Conservation (phyloP, 1,284 basidiomycete genomes). For the Athelia sp. region DNA sequence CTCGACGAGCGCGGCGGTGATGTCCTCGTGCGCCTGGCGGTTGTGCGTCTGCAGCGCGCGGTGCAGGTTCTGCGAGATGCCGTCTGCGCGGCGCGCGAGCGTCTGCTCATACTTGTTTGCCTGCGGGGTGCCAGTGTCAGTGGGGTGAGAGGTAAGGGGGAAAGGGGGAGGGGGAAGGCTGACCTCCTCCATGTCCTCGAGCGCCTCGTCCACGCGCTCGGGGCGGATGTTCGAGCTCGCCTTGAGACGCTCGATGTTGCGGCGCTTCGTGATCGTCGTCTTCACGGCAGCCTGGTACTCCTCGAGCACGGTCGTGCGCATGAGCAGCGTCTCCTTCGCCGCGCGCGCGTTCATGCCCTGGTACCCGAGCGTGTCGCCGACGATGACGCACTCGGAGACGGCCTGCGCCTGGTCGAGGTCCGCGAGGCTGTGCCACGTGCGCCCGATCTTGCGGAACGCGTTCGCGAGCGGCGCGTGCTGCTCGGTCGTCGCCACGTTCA, state of each 20-base stretch:
- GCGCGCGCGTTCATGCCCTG: constrained; percentile 92
- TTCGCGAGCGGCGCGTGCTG: constrained; percentile 75
- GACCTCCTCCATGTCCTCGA: constrained; percentile 93
- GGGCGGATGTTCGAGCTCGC: constrained; percentile 83
- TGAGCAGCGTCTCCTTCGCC: constrained; percentile 86
- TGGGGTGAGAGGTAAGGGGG: too few species aligned
- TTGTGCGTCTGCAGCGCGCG: constrained; percentile 80
- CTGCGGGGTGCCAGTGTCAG: constrained; percentile 32
- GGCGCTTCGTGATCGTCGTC: constrained; percentile 83
- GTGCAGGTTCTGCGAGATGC: constrained; percentile 89
- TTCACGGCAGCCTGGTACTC: constrained; percentile 91
- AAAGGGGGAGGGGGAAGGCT: too few species aligned
- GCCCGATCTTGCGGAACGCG: constrained; percentile 78
- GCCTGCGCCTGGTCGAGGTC: constrained; percentile 84
- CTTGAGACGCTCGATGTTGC: constrained; percentile 87
- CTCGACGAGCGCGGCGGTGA: constrained; percentile 83
- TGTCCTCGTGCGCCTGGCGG: constrained; percentile 81
- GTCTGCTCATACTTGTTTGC: constrained; percentile 84
- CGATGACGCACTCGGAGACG: constrained; percentile 86
- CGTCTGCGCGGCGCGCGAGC: constrained; percentile 75
- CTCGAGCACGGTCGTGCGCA: constrained; percentile 84
- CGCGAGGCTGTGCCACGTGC: constrained; percentile 79
- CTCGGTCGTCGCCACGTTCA: constrained; percentile 86
- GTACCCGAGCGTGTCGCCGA: constrained; percentile 90
- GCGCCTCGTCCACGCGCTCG: constrained; percentile 85